Percentiles rank a stretch among this genome's conserved stretches.
Evolutionary conservation across 495 filamentous ascomycete genomes (phyloP).

Genomic region (Aspergillus avenaceus): DNA sequence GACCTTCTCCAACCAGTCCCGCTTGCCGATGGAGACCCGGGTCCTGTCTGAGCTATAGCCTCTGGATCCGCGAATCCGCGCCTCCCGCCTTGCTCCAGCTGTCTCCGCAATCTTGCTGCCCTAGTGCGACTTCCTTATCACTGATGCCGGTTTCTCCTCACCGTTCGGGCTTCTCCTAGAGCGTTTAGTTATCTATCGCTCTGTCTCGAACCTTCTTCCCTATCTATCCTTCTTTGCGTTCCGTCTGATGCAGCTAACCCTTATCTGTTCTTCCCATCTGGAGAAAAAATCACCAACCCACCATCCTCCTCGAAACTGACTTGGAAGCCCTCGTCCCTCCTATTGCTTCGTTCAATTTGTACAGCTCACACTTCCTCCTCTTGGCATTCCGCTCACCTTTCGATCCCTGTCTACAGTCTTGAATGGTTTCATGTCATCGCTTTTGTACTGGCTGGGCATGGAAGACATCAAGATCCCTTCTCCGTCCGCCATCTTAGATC

Average conservation of each 20-base stretch:
- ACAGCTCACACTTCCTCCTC: background rate
- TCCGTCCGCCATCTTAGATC: slow-evolving; percentile 55
- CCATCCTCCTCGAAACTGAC: background rate
- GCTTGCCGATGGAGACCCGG: slow-evolving; percentile 8
- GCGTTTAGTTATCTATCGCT: slow-evolving; percentile 17
- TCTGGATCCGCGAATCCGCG: slow-evolving; percentile 19
- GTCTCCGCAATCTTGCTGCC: slow-evolving; percentile 21
- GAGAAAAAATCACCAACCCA: background rate
- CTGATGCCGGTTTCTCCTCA: slow-evolving; percentile 23
- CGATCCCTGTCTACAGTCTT: background rate
- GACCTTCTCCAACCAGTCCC: slow-evolving; percentile 11
- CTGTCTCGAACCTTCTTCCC: slow-evolving; percentile 4
- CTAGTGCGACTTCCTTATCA: slow-evolving; percentile 24
- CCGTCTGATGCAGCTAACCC: slow-evolving; percentile 6
- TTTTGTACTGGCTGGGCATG: slow-evolving; percentile 37
- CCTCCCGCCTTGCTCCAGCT: slow-evolving; percentile 17
- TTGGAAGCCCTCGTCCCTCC: background rate
- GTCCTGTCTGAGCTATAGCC: slow-evolving; percentile 15
- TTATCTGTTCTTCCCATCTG: slow-evolving; percentile 13
- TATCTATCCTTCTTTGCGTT: slow-evolving; percentile 13
- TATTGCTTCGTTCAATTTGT: background rate
- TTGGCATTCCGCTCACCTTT: background rate
- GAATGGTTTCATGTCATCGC: slow-evolving; percentile 3
- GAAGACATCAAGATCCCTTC: slow-evolving; percentile 63
- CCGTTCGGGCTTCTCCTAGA: slow-evolving; percentile 8